Conservation (phyloP, 345 rosid species). For the Syzygium aqueum region DNA sequence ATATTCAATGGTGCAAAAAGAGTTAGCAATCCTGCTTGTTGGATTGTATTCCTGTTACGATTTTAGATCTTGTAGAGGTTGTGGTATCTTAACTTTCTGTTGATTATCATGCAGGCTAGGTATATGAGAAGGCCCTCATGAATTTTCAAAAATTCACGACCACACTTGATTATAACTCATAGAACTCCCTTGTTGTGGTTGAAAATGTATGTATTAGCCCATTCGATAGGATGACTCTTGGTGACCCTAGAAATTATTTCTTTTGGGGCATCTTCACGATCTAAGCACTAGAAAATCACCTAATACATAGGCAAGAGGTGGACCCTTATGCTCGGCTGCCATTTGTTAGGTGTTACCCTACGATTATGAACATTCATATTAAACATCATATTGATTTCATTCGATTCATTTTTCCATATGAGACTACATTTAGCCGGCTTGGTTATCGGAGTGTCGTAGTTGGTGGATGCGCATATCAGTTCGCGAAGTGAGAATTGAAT, state of each 20-base stretch:
- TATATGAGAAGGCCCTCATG: not conserved
- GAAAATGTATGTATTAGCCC: not conserved
- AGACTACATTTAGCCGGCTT: not conserved
- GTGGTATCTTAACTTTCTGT: no score
- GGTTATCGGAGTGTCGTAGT: not conserved
- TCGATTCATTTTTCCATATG: not conserved
- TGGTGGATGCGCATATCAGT: not conserved
- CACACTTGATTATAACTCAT: not conserved
- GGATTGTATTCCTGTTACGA: not conserved
- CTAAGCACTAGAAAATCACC: not conserved
- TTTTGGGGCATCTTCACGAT: not conserved
- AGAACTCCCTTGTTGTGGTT: not conserved
- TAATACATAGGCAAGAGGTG: not conserved
- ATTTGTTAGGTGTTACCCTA: not conserved
- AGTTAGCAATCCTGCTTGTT: not conserved
- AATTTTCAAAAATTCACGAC: not conserved
- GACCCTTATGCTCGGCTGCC: not conserved
- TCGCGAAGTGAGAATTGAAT: not conserved
- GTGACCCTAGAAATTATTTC: not conserved
- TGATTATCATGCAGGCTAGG: no score
- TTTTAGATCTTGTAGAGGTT: not conserved
- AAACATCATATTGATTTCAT: not conserved
- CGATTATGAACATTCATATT: not conserved
- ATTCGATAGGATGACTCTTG: not conserved
- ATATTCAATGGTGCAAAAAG: not conserved